Evolutionary conservation across 23 red algal genomes (phyloP), one percentile per base, ranked within the genome.

Genomic region (Gracilariopsis chorda): DNA sequence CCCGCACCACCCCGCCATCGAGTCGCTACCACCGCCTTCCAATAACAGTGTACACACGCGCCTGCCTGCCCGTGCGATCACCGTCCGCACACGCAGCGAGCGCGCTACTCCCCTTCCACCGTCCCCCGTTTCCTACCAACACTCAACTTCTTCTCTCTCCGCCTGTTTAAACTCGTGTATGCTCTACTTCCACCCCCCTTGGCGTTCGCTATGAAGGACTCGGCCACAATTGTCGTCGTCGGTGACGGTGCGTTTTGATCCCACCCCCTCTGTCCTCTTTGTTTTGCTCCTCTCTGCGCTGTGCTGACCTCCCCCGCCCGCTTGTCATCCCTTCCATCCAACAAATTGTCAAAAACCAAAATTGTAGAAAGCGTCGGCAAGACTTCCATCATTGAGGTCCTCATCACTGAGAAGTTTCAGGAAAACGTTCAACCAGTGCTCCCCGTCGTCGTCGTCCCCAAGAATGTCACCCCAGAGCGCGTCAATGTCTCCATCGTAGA

Each of bases 401-500:
- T 98, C 29, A 95, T 98, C 78, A 90, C 93, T 9, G 90, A 98
- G 61, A 70, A 72, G 43, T 98, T 98, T 62, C 87, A 95, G 37
- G 61, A 89, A 16, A 58, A 78, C 19, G 93, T 98, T 14, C 93
- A 88, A 53, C 53, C 93, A 45, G 92, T 95, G 46, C 87, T 95
- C 7, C 96, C 96, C 5, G 87, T 90, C 33, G 88, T 98, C 6
- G 86, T 96, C 24, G 81, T 98, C 5, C 96, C 96, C 7, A 92
- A 94, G 67, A 93, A 98, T 39, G 96, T 93, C 6, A 93, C 92
- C 27, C 93, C 93, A 11, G 93, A 95, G 84, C 44, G 58, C 21
- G 96, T 98, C 7, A 83, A 95, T 86, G 93, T 96, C 7, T 92
- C 93, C 11, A 98, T 98, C 42, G 93, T 98, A n/a, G 96, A 98